Evolutionary conservation across 1,284 basidiomycete species (phyloP).

Genomic region (Pyrrhoderma noxium): DNA sequence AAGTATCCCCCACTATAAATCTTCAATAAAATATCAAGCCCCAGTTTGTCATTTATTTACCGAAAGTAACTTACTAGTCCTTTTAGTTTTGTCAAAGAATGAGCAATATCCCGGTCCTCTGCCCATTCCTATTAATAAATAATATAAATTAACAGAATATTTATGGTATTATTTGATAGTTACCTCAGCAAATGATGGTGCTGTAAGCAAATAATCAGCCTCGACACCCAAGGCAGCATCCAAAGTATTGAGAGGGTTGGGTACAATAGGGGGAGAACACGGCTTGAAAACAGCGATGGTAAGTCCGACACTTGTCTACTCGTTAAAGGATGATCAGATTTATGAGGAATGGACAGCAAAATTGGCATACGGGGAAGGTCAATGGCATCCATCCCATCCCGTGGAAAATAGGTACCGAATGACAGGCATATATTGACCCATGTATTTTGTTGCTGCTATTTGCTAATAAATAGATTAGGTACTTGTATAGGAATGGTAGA

Average conservation of each 20-base stretch:
- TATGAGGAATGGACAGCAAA: not conserved
- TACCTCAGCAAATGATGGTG: conserved; percentile 17
- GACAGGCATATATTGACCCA: conserved; percentile 8
- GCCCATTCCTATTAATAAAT: conserved; percentile 12
- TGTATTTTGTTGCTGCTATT: conserved; percentile 8
- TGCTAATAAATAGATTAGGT: not conserved
- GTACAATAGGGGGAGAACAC: conserved; percentile 9
- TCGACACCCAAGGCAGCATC: conserved; percentile 1
- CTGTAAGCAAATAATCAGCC: conserved; percentile 3
- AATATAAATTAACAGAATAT: not conserved
- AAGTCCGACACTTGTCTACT: conserved; percentile 6
- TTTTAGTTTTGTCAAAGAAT: conserved; percentile 2
- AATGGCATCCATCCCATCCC: conserved; percentile 10
- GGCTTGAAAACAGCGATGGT: conserved; percentile 15
- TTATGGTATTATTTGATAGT: no score
- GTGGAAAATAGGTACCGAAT: conserved; percentile 18
- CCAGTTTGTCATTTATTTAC: not conserved
- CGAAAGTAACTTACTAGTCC: not conserved
- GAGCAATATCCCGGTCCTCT: not conserved
- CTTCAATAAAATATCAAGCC: conserved; percentile 16
- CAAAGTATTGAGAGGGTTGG: conserved; percentile 16
- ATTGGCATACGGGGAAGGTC: no score
- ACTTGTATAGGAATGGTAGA: not conserved
- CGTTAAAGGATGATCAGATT: not conserved
- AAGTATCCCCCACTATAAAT: conserved; percentile 28